Evolutionary conservation across 305 asterid genomes (phyloP), one percentile per base, ranked within the genome.

Genomic region (Solanum hybrid): DNA sequence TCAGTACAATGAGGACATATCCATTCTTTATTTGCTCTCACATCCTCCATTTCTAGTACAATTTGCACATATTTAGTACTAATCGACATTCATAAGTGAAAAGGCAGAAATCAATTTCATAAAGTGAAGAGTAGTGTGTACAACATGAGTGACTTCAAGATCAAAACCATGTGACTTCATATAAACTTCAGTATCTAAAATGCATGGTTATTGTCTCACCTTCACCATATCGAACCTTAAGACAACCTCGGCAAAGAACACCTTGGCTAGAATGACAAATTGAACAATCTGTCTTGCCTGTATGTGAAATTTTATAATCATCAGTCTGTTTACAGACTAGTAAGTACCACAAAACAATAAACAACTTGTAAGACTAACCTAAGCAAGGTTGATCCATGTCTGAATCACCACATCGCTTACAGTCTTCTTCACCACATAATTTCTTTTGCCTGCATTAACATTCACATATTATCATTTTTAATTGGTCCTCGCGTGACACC

Each of bases 231-330:
- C 99, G 91, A 69, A 95, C 88, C 90, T 93, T 94, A 90, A 96
- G 97, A 89, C 98, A 96, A 88, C 96, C 97, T 90, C 98, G 95
- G 80, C 99, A 96, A 88, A 96, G 93, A 89, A 96, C 90, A 87
- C 98, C 99, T n/a, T 88, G 88, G 90, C 92, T 91, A 72, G 98
- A 96, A 91, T 96, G 98, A 91, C 99, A 96, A 69, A 80, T 90
- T 4, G 98, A 95, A 91, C 99, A 96, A 46, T 96, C 96, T 9
- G 98, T 94, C 95, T 96, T 96, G 79, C 99, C 99, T 96, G 94
- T 88, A 88, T 35, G 26, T 75, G 31, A 88, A 86, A 87, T 77
- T 26, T 80, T 79, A 71, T 60, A 34, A 32, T 75, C 78, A 82
- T 32, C 76, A 46, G 5, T 42, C 69, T 26, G 85, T 81, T 60